These are phyloP conservation scores for Plectranthus barbatus DNA, from an alignment of 257 asterid genomes.

Conservation along the genomic window DNA sequence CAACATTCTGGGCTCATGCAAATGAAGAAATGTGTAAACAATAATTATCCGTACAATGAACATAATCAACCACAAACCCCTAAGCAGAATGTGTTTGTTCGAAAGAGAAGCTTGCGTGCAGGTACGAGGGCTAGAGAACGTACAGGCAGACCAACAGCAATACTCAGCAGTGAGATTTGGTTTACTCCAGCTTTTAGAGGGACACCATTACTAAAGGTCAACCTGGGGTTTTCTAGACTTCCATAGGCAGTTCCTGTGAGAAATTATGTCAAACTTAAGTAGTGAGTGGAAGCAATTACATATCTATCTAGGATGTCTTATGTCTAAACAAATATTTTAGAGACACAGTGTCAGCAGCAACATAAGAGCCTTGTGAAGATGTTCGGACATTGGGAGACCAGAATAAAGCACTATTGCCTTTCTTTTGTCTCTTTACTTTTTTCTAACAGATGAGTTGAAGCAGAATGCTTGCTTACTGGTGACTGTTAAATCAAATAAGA, in stretches of 20 bases:
- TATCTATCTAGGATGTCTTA: background rate
- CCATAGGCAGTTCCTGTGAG: conserved; percentile 89
- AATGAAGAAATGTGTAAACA: conserved; percentile 2
- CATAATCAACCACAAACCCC: background rate
- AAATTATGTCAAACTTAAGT: background rate
- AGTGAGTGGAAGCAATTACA: background rate
- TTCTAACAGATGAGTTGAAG: background rate
- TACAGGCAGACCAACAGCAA: conserved; percentile 97
- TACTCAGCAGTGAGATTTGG: conserved; percentile 84
- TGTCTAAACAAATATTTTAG: background rate
- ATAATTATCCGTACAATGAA: background rate
- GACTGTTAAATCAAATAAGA: background rate
- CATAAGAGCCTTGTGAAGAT: too few species aligned
- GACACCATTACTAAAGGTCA: conserved; percentile 69
- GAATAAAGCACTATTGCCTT: background rate
- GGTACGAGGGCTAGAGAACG: conserved; percentile 12
- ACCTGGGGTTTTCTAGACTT: conserved; percentile 73
- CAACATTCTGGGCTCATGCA: conserved; percentile 57
- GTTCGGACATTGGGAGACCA: too few species aligned
- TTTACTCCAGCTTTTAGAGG: conserved; percentile 82
- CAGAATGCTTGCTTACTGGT: background rate
- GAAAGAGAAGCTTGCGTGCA: background rate
- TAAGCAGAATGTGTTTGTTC: background rate
- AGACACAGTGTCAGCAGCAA: too few species aligned
- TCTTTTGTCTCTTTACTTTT: background rate